Percentiles rank a stretch among this genome's conserved stretches.
phyloP scores from a whole-genome alignment of 2,329 filamentous ascomycete genomes.

The Paracamarosporium sp. region DNA sequence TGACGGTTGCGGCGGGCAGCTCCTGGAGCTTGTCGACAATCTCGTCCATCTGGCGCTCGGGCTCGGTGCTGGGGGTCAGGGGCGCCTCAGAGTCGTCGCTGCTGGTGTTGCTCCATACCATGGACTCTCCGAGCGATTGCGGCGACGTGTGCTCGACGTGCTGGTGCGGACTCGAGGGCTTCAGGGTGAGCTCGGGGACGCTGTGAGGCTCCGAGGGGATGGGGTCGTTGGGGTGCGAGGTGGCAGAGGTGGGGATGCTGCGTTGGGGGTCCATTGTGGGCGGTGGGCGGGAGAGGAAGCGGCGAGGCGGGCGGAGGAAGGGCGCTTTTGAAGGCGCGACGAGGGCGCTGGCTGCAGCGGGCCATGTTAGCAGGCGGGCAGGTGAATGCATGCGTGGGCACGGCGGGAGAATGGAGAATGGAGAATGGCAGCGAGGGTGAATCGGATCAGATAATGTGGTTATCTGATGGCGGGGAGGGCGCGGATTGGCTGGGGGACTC shows the following conservation, averaged over 20 bases:
- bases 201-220: slow-evolving; percentile 51
- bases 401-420: too few species aligned
- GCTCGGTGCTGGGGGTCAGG: slow-evolving; percentile 53
- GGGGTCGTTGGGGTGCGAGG: slow-evolving; percentile 55
- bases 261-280: slow-evolving; percentile 29
- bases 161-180: slow-evolving; percentile 23
- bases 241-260: slow-evolving; percentile 49
- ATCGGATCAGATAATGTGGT: slow-evolving; percentile 20
- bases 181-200: slow-evolving; percentile 38
- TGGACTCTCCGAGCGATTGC: slow-evolving; percentile 49
- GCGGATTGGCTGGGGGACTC: slow-evolving; percentile 12
- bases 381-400: too few species aligned
- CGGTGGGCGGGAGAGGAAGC: slow-evolving; percentile 29
- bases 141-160: slow-evolving; percentile 44
- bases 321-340: slow-evolving; percentile 25
- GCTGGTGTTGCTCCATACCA: slow-evolving; percentile 50
- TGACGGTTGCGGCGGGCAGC: slow-evolving; percentile 43
- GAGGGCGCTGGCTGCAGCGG: slow-evolving; percentile 26
- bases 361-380: slow-evolving; percentile 39
- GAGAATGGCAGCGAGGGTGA: slow-evolving; percentile 13
- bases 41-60: slow-evolving; percentile 50
- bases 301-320: slow-evolving; percentile 15
- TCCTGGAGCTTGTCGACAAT: slow-evolving; percentile 50
- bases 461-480: slow-evolving; percentile 38
- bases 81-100: slow-evolving; percentile 51